These are phyloP conservation scores for Cladochytrium replicatum DNA, from an alignment of 192 early-diverging fungal species.

Conservation along the genomic window DNA sequence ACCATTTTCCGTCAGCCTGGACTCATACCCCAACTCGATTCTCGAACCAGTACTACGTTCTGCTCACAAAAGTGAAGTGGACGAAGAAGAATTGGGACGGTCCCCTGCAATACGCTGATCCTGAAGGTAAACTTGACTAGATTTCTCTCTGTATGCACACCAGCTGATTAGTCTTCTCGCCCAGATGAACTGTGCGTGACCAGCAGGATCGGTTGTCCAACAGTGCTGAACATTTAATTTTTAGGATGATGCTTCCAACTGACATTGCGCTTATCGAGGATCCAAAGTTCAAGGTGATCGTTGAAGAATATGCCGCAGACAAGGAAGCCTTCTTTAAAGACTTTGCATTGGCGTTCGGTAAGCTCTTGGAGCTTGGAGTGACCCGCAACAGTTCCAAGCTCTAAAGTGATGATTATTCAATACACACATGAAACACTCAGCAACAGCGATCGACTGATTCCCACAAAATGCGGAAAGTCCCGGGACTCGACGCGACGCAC, in stretches of 20 bases:
- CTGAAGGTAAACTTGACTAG: slow-evolving; percentile 36
- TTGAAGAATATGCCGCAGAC: slow-evolving; percentile 55
- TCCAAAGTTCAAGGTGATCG: slow-evolving; percentile 43
- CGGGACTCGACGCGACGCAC: too few species aligned
- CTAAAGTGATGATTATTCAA: too few species aligned
- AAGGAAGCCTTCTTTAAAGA: slow-evolving; percentile 66
- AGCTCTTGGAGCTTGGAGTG: slow-evolving; percentile 83
- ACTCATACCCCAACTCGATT: slow-evolving; percentile 76
- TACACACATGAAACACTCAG: too few species aligned
- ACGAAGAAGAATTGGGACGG: slow-evolving; percentile 66
- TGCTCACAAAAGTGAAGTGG: slow-evolving; percentile 23
- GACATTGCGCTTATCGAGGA: slow-evolving; percentile 57
- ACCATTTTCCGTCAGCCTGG: slow-evolving; percentile 49
- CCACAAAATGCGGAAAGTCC: too few species aligned
- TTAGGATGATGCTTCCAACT: slow-evolving; percentile 59
- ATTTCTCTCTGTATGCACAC: slow-evolving; percentile 26
- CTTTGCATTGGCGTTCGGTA: slow-evolving; percentile 75
- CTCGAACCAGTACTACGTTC: slow-evolving; percentile 84
- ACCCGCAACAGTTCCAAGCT: too few species aligned
- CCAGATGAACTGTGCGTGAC: neutral
- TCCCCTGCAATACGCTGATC: slow-evolving; percentile 78
- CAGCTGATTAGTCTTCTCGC: slow-evolving; percentile 1
- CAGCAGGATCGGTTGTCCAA: neutral
- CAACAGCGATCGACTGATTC: too few species aligned
- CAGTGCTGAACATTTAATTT: too few species aligned